Conservation (phyloP, 169 alveolate species). For the Plasmodium coatneyi region DNA sequence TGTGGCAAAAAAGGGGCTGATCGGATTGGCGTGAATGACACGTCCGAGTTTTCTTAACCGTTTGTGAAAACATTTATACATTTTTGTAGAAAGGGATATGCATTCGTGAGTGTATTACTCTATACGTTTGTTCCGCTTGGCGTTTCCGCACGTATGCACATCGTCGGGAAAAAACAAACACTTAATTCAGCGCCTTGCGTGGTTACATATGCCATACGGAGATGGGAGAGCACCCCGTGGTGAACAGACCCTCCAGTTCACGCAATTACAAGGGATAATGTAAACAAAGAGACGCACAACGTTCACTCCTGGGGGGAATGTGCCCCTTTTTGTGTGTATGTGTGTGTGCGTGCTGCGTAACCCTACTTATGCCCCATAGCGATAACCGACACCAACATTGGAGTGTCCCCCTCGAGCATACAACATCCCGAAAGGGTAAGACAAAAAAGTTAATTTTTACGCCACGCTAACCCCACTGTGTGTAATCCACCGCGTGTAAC, state of each 20-base stretch:
- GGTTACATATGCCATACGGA: background rate
- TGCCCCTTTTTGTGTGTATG: too few species aligned
- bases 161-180: background rate
- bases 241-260: too few species aligned
- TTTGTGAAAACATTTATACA: background rate
- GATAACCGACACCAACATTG: too few species aligned
- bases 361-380: too few species aligned
- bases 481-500: too few species aligned
- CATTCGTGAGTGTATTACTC: background rate
- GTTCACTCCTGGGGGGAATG: too few species aligned
- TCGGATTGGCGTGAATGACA: background rate
- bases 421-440: background rate
- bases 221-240: too few species aligned
- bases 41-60: background rate
- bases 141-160: background rate
- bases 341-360: too few species aligned
- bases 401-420: too few species aligned
- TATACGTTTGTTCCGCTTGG: background rate
- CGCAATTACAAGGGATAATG: too few species aligned
- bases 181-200: background rate
- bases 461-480: background rate
- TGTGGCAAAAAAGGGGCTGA: background rate
- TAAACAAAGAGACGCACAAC: too few species aligned
- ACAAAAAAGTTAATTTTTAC: background rate
- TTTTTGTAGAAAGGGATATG: background rate